Evolutionary conservation across 2,329 filamentous ascomycete species (phyloP), one percentile per base, ranked within the genome.

Genomic region (Phaeosphaeria sp.): DNA sequence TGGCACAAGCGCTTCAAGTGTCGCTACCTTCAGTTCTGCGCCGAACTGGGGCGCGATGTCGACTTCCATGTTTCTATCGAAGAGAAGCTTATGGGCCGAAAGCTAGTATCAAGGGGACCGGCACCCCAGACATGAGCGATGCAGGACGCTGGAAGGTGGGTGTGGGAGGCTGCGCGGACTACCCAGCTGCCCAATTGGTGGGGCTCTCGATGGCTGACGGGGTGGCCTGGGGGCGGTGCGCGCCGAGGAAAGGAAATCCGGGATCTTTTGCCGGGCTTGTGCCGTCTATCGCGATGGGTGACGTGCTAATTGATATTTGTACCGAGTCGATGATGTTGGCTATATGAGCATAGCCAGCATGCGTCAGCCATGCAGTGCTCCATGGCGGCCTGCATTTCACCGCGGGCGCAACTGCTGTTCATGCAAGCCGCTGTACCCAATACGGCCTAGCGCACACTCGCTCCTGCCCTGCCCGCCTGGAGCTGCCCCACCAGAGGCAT

Each of bases 41-140:
- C 95, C 95, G 80, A 99, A 97, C 71, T 91, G 91, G 74, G 92
- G 92, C 81, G 88, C 85, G 75, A 86, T 87, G 71, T 96, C 92
- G 79, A 92, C 86, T 79, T 93, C 91, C 92, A 96, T 96, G 66
- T 44, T 74, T 67, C 55, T 51, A 56, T 52, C 47, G 41, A 46
- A 13, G 30, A 36, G 13, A 13, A 11, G 46, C 49, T 50, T 63
- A 63, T 54, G 58, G 58, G 52, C 59, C 52, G 55, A 55, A 41
- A 39, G 50, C 63, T 57, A 65, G 59, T 58, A 62, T 55, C 9
- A 58, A 50, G 62, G 65, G 58, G 60, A 65, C 56, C 60, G 58
- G 66, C 63, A 58, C 66, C 65, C 58, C 56, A 63, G 63, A 61
- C 71, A 73, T 72, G 58, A 67, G 68, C 59, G 42, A 58, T 46